These are phyloP conservation scores for Gossypium sturtianum DNA, from an alignment of 345 rosid genomes.

Conservation along the genomic window DNA sequence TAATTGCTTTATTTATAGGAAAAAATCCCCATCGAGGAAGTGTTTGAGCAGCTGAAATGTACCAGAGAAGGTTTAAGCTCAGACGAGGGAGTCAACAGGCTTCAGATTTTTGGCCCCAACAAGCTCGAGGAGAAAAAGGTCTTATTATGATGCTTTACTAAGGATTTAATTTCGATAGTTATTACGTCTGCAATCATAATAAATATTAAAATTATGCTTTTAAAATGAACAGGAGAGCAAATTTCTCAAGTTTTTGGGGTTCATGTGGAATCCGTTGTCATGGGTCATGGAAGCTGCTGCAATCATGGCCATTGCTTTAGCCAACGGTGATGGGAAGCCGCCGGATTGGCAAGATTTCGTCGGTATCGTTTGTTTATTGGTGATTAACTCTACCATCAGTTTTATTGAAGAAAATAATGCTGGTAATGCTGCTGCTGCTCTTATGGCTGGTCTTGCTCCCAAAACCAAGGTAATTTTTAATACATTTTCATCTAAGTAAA, in stretches of 20 bases:
- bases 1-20: slow-evolving; percentile 37
- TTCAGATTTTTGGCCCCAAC: slow-evolving; percentile 87
- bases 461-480: slow-evolving; percentile 52
- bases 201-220: not conserved
- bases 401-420: slow-evolving; percentile 87
- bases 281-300: slow-evolving; percentile 97
- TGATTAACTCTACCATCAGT: slow-evolving; percentile 81
- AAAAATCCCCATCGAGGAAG: slow-evolving; percentile 78
- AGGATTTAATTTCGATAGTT: not conserved
- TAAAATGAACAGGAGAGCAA: slow-evolving; percentile 55
- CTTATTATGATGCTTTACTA: not conserved
- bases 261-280: slow-evolving; percentile 90
- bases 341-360: slow-evolving; percentile 79
- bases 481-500: not conserved
- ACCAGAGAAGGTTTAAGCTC: slow-evolving; percentile 52
- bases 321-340: slow-evolving; percentile 63
- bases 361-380: slow-evolving; percentile 63
- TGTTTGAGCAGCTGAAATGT: slow-evolving; percentile 43
- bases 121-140: slow-evolving; percentile 88
- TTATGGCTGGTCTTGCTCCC: slow-evolving; percentile 75
- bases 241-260: slow-evolving; percentile 72
- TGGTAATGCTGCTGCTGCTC: slow-evolving; percentile 88
- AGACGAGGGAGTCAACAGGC: slow-evolving; percentile 63
- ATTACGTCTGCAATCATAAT: not conserved
- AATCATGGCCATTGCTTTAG: slow-evolving; percentile 78